Base-by-base conservation (phyloP, 169 alveolate genomes). In the Plasmodium knowlesi region DNA sequence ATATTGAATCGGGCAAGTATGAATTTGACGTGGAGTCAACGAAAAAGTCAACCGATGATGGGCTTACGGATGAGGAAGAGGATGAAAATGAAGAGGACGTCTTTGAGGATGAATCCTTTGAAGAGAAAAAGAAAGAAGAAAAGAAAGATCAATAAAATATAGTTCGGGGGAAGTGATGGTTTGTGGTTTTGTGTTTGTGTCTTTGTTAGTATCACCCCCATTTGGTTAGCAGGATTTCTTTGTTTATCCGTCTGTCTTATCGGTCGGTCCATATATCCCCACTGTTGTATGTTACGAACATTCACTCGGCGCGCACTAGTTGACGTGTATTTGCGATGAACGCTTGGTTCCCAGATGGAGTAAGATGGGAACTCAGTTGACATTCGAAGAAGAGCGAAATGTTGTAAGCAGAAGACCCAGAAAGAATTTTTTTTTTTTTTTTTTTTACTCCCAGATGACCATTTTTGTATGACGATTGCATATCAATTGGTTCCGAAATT, bases 1-100 rank as follows among this genome's bases (percentile, higher is more conserved):
- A 91, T 81, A 80, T 91, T 1, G 95, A 91, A 53, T 71, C 85
- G 54, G 92, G 95, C 12, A 91, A 91, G 57, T 91, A 81, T 34
- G 84, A 80, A 53, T 67, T 91, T 71, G 91, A 80, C 73, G 84
- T 91, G 83, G 82, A 39, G 14, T 81, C 95, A 25, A 39, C 71
- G 16, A 16, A 73, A 34, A 74, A 34, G 9, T 2, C 61, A 12
- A 22, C 78, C 1, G 67, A 74, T 5, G 85, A 41, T 32, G 32
- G 43, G 28, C 41, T 5, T 3, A 9, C 57, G 16, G 61, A 72
- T 43, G 54, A 30, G 1, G 93, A 85, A 32, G 93, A 82, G 37
- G 81, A 82, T 30, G 86, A 80, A 30, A 46, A 30, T 78, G 53
- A 39, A n/a, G 61, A 78, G 53, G 84, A 86, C n/a, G 34, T 28